Base-by-base conservation (phyloP, 75 land plant genomes). In the Pseudotsuga menziesii region DNA sequence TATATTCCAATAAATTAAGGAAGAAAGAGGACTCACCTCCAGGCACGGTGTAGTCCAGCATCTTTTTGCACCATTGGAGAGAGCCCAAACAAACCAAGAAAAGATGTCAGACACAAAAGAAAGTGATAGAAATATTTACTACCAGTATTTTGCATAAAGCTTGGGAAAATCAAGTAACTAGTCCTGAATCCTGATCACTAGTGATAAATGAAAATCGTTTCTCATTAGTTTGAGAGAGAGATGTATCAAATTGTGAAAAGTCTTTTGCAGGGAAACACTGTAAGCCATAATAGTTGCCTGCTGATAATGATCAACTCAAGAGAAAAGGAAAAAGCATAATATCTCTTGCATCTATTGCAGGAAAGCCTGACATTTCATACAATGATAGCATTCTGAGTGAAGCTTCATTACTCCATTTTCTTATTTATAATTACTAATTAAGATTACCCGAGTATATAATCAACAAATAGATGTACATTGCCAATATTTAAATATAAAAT, bases 1-100 rank as follows among this genome's bases (percentile, higher is more conserved):
- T 14, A 44, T 75, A 36, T 77, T 69, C 23, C 14, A 20, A 20
- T 35, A 61, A n/a, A 55, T 36, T 52, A 73, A 48, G 41, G 26
- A 57, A 35, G 8, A 35, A 2, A 78, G 23, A 64, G 52, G 29
- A 57, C 82, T 22, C 56, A 97, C 99, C 99, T 91, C 98, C 98
- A 58, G 96, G 99, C 9, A 97, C 99, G 88, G 91, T 97, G 89
- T 97, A 93, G 79, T 92, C 98, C 83, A 97, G 88, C 99, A 97
- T 93, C 99, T 97, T 93, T 67, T 72, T 52, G 26, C 74, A 41
- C 74, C 74, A 72, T 52, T 13, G 56, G 56, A 25, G 23, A 48
- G 16, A 22, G 25, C 74, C 73, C 35, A 72, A 48, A 52, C 74
- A 72, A 72, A 44, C 74, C 56, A 48, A 39, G 41, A 72, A n/a